Evolutionary conservation across 352 stramenopile species (phyloP), one percentile per base, ranked within the genome.

Genomic region (Phytophthora hybrid): DNA sequence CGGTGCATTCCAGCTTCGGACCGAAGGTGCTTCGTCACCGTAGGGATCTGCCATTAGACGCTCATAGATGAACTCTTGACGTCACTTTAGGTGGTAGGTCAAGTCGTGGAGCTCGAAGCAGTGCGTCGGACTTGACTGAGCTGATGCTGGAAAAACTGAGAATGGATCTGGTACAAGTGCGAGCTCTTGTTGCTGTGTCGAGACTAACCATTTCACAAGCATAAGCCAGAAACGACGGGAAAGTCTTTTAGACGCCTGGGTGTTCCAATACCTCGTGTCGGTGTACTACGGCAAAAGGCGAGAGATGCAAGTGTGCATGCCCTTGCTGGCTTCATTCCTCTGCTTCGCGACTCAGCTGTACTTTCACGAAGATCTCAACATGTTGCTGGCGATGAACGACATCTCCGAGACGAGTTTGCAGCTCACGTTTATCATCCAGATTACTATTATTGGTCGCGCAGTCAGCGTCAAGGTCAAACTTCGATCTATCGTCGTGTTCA

Each of bases 371-470:
- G 19, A 29, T 39, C 26, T 59, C 21, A 46, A 58, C 5, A 31
- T 63, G 29, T 59, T 73, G n/a, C 21, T 59, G 29, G 52, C 63
- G 11, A 26, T 83, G 19, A 82, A 76, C 54, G 64, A 80, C 51
- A 76, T 78, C 34, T 80, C 73, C 10, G 73, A 80, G 69, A 61
- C 72, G 41, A 73, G 67, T 7, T 71, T 63, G 11, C 46, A 72
- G 39, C 19, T 73, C 11, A 79, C 66, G 26, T 83, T 83, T 49
- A 49, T 81, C 4, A 65, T 77, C n/a, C 76, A 83, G 56, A 80
- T 83, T 55, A 77, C 73, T 0, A 65, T 79, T n/a, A 65, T 83
- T 21, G 67, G 72, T 37, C 39, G 56, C 44, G 76, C 69, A 39
- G 59, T 80, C 21, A 56, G 58, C 29, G 11, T 41, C 18, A 69